Evolutionary conservation across 108 stramenopile species (phyloP), one percentile per base, ranked within the genome.

Genomic region (Poteriospumella lacustris): DNA sequence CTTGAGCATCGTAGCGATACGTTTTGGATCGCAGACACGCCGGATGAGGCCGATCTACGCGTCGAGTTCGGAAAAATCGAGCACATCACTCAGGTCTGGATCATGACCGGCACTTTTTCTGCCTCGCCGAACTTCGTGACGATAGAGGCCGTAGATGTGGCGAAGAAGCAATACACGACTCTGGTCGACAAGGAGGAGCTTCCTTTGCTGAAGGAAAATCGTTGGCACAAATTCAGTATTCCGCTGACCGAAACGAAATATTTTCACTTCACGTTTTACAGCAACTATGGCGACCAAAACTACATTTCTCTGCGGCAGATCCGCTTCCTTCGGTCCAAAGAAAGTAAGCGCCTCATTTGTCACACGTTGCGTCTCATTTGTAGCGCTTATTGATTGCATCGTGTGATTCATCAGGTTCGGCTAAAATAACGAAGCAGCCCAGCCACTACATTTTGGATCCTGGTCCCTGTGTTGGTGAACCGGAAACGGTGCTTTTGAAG

Each of bases 141-240:
- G 5, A 73, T 73, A 33, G 70, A 5, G 26, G 70, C 47, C 9
- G 36, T 73, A 12, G 41, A 73, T 42, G 36, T 33, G 24, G 36
- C 26, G 41, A 26, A 19, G 5, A 42, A 42, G 5, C 26, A 38
- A 5, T 73, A 73, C 41, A 33, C 15, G 41, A 42, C 28, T 5
- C 33, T 73, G 36, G 31, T 64, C 3, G 60, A 64, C 36, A 3
- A 19, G 19, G 9, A 34, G 60, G 29, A 64, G 36, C 5, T 64
- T 26, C 60, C 31, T 5, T 34, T 19, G 24, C 24, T 56, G 52
- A 56, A 56, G 24, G 36, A 41, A 39, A 19, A 78, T 38, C 24
- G 56, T 31, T 81, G 75, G 75, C 76, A 77, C 31, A 80, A 79
- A 44, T 59, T 76, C 44, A 58, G 24, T 33, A 9, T 43, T 68